phyloP scores from a whole-genome alignment of 2,329 filamentous ascomycete species.

The Claviceps purpurea region DNA sequence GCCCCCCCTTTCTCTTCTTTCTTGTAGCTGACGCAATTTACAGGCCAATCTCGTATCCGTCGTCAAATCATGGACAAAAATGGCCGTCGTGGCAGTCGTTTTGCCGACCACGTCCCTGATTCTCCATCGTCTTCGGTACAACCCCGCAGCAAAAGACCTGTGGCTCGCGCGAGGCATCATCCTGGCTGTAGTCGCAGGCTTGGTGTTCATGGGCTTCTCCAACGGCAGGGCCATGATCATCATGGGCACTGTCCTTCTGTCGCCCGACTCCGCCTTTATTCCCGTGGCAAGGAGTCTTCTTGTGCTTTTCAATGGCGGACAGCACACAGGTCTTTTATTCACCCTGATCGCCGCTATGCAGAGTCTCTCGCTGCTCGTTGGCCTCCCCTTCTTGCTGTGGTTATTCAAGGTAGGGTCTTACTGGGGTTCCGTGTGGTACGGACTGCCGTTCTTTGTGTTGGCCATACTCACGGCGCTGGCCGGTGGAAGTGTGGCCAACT shows the following conservation, averaged over 20 bases:
- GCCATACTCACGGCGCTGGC: background rate
- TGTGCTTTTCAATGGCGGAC: slow-evolving; percentile 1
- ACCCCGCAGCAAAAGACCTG: background rate
- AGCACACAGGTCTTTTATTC: slow-evolving; percentile 1
- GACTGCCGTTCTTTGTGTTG: background rate
- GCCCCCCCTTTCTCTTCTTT: background rate
- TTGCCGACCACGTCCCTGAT: background rate
- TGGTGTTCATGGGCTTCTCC: slow-evolving; percentile 1
- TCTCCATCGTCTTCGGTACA: background rate
- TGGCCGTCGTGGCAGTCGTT: background rate
- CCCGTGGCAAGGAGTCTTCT: slow-evolving; percentile 1
- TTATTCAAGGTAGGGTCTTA: background rate
- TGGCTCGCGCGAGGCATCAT: slow-evolving; percentile 2
- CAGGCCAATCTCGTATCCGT: background rate
- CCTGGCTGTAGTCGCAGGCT: background rate
- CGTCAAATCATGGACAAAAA: background rate
- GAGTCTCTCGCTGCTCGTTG: background rate
- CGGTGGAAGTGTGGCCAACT: background rate
- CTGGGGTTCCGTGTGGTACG: background rate
- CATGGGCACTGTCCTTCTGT: slow-evolving; percentile 2
- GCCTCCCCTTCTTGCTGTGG: background rate
- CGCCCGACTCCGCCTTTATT: background rate
- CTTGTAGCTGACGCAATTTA: background rate
- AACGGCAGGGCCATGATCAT: slow-evolving; percentile 1
- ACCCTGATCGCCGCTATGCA: background rate